These are phyloP conservation scores for Fusarium sororula DNA, from an alignment of 2,329 filamentous ascomycete species.

Conservation along the genomic window DNA sequence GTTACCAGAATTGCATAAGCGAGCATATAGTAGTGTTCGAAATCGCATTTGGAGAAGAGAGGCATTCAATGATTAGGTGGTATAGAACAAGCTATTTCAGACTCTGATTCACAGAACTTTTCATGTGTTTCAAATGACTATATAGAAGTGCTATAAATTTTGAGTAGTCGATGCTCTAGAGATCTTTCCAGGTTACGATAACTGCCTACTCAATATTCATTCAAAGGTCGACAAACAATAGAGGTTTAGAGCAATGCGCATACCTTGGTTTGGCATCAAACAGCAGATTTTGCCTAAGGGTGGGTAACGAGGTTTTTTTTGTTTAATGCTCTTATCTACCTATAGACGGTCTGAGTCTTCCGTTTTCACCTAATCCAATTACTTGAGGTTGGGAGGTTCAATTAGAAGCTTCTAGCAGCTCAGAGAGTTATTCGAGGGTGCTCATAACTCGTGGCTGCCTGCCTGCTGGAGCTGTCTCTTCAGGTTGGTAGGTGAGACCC, in stretches of 20 bases:
- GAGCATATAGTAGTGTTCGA: no score
- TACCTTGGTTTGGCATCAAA: neutral
- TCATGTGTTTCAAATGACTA: neutral
- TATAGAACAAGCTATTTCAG: neutral
- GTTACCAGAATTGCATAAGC: constrained; percentile 1
- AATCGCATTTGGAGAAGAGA: neutral
- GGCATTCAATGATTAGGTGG: neutral
- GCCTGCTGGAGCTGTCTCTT: constrained; percentile 10
- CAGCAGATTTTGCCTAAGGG: neutral
- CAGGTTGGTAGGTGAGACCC: neutral
- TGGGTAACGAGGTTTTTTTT: neutral
- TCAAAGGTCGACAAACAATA: neutral
- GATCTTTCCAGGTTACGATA: neutral
- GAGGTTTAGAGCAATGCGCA: neutral
- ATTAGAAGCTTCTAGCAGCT: constrained; percentile 16
- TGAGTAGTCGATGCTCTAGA: no score
- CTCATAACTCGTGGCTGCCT: constrained; percentile 3
- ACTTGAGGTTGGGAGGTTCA: neutral
- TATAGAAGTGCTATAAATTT: neutral
- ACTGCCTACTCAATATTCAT: neutral
- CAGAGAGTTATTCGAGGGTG: neutral
- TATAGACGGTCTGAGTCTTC: neutral
- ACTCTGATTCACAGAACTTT: neutral
- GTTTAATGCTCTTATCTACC: neutral
- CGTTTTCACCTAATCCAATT: neutral